phyloP scores from a whole-genome alignment of 1,284 basidiomycete species.

The Neolentinus lepideus region DNA sequence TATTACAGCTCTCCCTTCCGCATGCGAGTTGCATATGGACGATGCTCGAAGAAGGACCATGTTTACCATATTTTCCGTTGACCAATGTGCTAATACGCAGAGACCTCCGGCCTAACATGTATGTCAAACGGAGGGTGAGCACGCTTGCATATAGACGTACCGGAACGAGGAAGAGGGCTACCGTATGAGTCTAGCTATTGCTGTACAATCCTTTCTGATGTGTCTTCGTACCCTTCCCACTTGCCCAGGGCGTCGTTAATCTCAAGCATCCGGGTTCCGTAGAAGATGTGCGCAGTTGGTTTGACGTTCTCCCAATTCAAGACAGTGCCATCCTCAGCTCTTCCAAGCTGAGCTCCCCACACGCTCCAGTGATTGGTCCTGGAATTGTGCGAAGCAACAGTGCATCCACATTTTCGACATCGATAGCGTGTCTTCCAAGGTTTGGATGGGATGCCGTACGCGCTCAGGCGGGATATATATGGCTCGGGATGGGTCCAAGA shows the following conservation, averaged over 20 bases:
- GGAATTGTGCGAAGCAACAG: constrained; percentile 41
- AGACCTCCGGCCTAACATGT: no score
- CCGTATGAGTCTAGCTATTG: not conserved
- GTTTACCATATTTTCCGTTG: no score
- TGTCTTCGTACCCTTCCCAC: constrained; percentile 52
- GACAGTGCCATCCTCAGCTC: constrained; percentile 40
- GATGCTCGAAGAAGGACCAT: no score
- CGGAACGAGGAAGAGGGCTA: no score
- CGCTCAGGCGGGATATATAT: constrained; percentile 28
- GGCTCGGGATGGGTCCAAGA: constrained; percentile 40
- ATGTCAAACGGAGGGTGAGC: no score
- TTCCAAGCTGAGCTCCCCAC: constrained; percentile 46
- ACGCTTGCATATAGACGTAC: no score
- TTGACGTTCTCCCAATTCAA: constrained; percentile 41
- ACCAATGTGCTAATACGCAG: no score
- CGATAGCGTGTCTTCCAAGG: constrained; percentile 51
- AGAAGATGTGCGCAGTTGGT: constrained; percentile 59
- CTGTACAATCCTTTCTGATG: constrained; percentile 27
- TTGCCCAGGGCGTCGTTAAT: constrained; percentile 46
- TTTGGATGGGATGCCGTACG: constrained; percentile 37
- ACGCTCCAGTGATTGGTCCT: constrained; percentile 40
- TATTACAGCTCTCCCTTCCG: no score
- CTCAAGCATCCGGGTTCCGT: constrained; percentile 52
- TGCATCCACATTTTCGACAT: constrained; percentile 50
- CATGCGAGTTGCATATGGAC: no score